Conservation (phyloP, 306 rosid genomes). For the Acacia crassicarpa region DNA sequence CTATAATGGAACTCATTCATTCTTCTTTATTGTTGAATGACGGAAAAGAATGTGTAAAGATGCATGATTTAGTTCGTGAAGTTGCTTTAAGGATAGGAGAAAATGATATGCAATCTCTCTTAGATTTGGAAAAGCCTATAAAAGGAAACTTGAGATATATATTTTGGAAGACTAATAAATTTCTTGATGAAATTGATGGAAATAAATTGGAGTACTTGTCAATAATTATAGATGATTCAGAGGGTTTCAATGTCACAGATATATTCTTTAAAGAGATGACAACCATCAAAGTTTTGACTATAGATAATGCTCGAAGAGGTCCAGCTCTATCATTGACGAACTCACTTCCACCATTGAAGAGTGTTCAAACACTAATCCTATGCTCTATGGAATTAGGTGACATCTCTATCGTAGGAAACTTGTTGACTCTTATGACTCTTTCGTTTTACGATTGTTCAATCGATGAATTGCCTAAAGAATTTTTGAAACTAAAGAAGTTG, state of each 20-base stretch:
- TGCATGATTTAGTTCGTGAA: constrained; percentile 33
- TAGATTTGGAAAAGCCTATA: background rate
- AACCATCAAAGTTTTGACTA: constrained; percentile 20
- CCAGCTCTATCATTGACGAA: background rate
- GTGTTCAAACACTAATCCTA: background rate
- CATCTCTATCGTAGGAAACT: constrained; percentile 4
- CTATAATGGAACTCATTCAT: background rate
- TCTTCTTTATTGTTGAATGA: constrained; percentile 12
- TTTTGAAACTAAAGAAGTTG: constrained; percentile 6
- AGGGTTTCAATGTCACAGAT: background rate
- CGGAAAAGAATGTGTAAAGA: background rate
- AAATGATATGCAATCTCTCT: background rate
- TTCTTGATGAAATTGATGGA: background rate
- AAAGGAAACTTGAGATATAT: background rate
- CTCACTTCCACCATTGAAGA: background rate
- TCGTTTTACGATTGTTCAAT: background rate
- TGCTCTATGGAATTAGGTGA: rapidly evolving
- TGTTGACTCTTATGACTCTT: constrained; percentile 25
- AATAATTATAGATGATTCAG: background rate
- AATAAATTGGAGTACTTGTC: constrained; percentile 9
- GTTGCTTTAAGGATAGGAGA: constrained; percentile 2
- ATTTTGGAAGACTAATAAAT: background rate
- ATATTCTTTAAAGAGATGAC: constrained; percentile 1
- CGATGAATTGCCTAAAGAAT: constrained; percentile 6
- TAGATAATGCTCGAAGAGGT: background rate